Base-by-base conservation (phyloP, 371 early-diverging fungal species). In the Mucor indicus region DNA sequence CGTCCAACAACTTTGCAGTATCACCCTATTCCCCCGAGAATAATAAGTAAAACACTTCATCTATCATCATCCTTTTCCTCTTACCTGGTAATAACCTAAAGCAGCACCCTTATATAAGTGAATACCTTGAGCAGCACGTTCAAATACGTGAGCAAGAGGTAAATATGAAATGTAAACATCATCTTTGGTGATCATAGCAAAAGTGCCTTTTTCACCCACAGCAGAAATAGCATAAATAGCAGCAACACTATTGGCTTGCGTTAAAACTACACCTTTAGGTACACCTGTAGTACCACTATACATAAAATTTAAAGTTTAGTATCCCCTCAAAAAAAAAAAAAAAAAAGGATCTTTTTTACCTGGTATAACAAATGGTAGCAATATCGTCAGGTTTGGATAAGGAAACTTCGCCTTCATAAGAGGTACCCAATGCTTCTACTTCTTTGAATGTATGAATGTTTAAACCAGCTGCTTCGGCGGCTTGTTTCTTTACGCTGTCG, bases 341-440 rank as follows among this genome's bases (percentile, higher is more conserved):
- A n/a, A n/a, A n/a, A n/a, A n/a, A n/a, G n/a, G n/a, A n/a, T n/a
- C n/a, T n/a, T 15, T 60, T 62, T 36, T 96, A 98, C 64, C 90
- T 89, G 7, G 99, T 99, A 70, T 97, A 99, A 81, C 95, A 98
- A 57, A 99, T 91, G 10, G 97, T 96, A 24, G 91, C 90, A 46
- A 95, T 69, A 57, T 89, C 88, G 2, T 88, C 84, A 25, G 85
- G 67, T 11, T 31, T 64, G 4, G 94, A 85, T 27, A 72, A 53
- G 8, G 79, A 79, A 19, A 78, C 80, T 15, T 72, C 72, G 11
- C 40, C 71, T 13, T 42, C 54, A n/a, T n/a, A n/a, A 12, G 50
- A 52, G 4, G 71, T 76, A 27, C 90, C 93, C 49, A 82, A 48
- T 11, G 64, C 53, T 59, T 87, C 89, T 0, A 92, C 79, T 16